Base-by-base conservation (phyloP, 495 filamentous ascomycete species). In the Penicillium pulvis region DNA sequence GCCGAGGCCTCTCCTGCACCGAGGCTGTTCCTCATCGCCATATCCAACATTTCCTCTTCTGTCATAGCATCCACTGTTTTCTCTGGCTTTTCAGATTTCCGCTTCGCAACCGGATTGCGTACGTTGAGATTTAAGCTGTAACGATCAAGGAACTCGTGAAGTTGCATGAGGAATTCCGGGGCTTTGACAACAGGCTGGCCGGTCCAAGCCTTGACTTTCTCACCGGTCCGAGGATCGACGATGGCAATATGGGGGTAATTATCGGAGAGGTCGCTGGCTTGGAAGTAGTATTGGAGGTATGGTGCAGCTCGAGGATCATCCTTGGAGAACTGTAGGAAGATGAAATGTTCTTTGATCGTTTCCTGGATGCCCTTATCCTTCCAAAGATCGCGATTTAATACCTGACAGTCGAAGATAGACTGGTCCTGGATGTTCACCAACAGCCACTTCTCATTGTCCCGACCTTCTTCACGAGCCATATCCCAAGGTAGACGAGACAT, bases 171-270 rank as follows among this genome's bases (percentile, higher is more conserved):
- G 65, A 98, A 97, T 11, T 97, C 94, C 14, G 83, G 66, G 3
- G 92, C 71, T 42, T 83, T 83, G 10, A 93, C 85, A 41, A 90
- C 87, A 17, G 94, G 92, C 16, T 80, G 79, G 3, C 93, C 92
- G 6, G 90, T 92, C 92, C 93, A 97, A 2, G 93, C 86, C 74
- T 98, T 98, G 58, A 98, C 91, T 71, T 97, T 93, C 73, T 98
- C 94, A 42, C 94, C 94, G 7, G 94, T 98, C 41, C 94, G 84
- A 1, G 94, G 94, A 67, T 98, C 94, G 52, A 98, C 85, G 65
- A 98, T 96, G 14, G 92, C 90, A 56, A 97, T 96, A 63, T 97
- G 92, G 6, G 94, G 94, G 70, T 95, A 98, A 19, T 87, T 89
- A 69, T 93, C 89, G 58, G 86, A 82, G 67, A 84, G 84, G 12